Evolutionary conservation across 2,329 filamentous ascomycete species (phyloP), one percentile per base, ranked within the genome.

Genomic region (Fusarium multiceps): DNA sequence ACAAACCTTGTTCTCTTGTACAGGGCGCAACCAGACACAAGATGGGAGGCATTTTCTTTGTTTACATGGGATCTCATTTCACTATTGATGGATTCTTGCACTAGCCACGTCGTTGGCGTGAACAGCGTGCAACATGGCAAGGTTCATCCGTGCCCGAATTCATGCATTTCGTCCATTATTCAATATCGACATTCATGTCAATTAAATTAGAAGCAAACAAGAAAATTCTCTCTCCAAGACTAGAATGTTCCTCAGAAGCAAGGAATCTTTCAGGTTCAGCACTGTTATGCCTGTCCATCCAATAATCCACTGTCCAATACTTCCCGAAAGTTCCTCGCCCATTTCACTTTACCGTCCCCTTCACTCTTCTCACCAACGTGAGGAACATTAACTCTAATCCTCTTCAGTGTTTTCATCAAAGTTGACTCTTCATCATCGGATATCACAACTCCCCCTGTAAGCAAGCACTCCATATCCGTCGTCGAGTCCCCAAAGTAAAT

Each of bases 401-500:
- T 78, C 4, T 65, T 62, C 28, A 86, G 68, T 6, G 80, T 78
- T 48, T 66, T 70, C 49, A 84, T 60, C 37, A 86, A 71, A 23
- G 72, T 67, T n/a, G 71, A 77, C 7, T 63, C 69, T 61, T 78
- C 78, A 18, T 77, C 71, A 40, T 82, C 73, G 2, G 83, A 80
- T 41, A 89, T 80, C 43, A 85, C 82, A 23, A 88, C 76, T 6
- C 86, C 87, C 8, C 78, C 76, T 23, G 76, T 73, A 6, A 87
- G 68, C 40, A 89, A 75, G 62, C 87, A 89, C 72, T 84, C 82
- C 59, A 89, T 75, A 73, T 89, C 87, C 3, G 87, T 88, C 3
- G 82, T 81, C 28, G 87, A 88, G 74, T 89, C 87, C 10, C 87
- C 87, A 74, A 88, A 83, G 77, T 89, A 89, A n/a, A 86, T 74